Evolutionary conservation across 352 stramenopile species (phyloP).

Genomic region (Pythium folliculosum): DNA sequence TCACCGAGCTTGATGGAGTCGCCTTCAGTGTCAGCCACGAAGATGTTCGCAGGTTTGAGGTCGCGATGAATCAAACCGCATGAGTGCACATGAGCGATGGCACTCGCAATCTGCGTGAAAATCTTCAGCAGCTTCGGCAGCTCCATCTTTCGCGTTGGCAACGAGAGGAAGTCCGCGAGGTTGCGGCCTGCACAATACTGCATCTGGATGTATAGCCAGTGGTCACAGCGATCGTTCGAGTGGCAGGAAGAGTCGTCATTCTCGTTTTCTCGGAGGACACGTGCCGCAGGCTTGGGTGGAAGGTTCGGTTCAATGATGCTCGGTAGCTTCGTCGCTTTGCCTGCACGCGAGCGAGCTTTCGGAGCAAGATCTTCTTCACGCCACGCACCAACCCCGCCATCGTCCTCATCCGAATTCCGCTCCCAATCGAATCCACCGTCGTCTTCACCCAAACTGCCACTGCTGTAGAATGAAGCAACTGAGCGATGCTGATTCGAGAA

Average conservation of each 20-base stretch:
- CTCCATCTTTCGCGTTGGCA: constrained; percentile 72
- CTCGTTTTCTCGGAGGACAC: constrained; percentile 2
- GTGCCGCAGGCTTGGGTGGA: neutral
- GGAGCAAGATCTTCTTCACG: constrained; percentile 25
- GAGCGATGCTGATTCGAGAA: constrained; percentile 55
- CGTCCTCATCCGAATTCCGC: constrained; percentile 47
- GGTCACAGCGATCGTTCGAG: constrained; percentile 65
- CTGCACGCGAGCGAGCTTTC: neutral
- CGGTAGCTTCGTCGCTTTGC: constrained; percentile 1
- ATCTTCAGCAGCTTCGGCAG: constrained; percentile 82
- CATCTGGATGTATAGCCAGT: constrained; percentile 94
- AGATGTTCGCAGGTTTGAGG: constrained; percentile 92
- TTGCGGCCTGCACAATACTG: constrained; percentile 88
- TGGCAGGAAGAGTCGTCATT: constrained; percentile 55
- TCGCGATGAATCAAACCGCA: constrained; percentile 91
- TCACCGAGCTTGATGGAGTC: constrained; percentile 90
- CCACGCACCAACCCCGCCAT: constrained; percentile 27
- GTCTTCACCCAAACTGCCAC: constrained; percentile 48
- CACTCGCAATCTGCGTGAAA: constrained; percentile 88
- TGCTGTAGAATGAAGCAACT: constrained; percentile 50
- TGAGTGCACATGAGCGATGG: constrained; percentile 90
- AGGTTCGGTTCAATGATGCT: constrained; percentile 26
- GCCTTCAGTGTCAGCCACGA: constrained; percentile 83
- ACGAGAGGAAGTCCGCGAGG: constrained; percentile 80
- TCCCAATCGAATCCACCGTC: constrained; percentile 83